Evolutionary conservation across 1,139 yeast genomes (phyloP), one percentile per base, ranked within the genome.

Genomic region (Pichia sp.): DNA sequence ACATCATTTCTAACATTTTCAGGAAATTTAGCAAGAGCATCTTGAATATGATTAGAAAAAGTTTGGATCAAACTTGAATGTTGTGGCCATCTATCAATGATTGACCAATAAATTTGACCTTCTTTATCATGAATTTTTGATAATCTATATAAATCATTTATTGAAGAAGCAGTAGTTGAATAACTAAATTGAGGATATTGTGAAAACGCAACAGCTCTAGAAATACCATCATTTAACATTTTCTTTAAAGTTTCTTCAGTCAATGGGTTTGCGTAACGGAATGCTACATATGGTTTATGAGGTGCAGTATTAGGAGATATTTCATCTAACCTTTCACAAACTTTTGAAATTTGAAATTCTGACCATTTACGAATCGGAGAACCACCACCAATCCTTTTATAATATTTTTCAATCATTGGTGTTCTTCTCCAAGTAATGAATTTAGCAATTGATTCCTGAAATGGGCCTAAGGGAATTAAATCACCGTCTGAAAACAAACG

Each of bases 141-240:
- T 50, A 80, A 75, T 58, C 94, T 75, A 68, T 80, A 82, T 39
- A 92, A 70, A 61, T 92, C 98, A 62, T 90, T 89, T 57, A 89
- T 71, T 3, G 96, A 84, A 7, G 94, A 82, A 1, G 96, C 96
- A 1, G 97, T 78, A 0, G 99, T 92, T 9, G 97, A 85, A 59
- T 83, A 87, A 41, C 95, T 83, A 67, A 87, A 92, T 62, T 92
- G 99, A 2, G 98, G 99, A 63, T 92, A 92, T 63, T 92, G 98
- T 3, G 96, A 83, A 62, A 92, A 92, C 2, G 97, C 98, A 39
- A 92, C 90, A 0, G 98, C 98, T 52, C 95, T 76, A 12, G 76
- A 79, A 39, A 94, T 71, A 3, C 97, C 97, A 59, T 90, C 97
- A 23, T 74, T 67, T 53, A 86, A 66, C 83, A 92, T 76, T 58